phyloP scores from a whole-genome alignment of 2,329 filamentous ascomycete genomes.

The Epicoccum sorghinum region DNA sequence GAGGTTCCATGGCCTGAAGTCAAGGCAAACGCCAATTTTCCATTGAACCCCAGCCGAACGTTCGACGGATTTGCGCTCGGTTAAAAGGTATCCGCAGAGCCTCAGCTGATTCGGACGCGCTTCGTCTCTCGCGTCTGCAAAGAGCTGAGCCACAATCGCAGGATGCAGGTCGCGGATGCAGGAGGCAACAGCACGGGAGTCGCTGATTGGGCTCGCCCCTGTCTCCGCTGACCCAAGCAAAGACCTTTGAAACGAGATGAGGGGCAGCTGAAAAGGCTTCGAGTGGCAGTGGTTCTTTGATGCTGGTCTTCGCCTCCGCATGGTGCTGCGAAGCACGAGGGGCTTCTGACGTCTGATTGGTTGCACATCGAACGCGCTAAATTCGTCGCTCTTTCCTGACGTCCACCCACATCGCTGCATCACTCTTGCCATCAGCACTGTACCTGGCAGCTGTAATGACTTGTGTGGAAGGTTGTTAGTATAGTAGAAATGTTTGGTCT shows the following conservation, averaged over 20 bases:
- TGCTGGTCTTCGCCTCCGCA: conserved; percentile 20
- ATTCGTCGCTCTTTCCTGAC: conserved; percentile 27
- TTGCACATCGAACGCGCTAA: conserved; percentile 21
- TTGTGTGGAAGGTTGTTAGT: conserved; percentile 17
- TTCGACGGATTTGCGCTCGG: neutral
- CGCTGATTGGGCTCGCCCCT: conserved; percentile 31
- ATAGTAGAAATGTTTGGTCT: conserved; percentile 22
- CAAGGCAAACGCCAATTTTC: neutral
- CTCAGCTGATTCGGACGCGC: neutral
- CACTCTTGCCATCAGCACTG: conserved; percentile 28
- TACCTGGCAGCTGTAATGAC: conserved; percentile 29
- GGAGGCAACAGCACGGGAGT: conserved; percentile 25
- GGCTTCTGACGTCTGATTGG: conserved; percentile 32
- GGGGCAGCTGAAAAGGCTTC: conserved; percentile 26
- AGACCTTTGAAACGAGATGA: conserved; percentile 36
- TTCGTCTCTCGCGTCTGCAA: neutral
- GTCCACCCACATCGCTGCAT: conserved; percentile 39
- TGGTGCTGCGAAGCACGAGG: conserved; percentile 21
- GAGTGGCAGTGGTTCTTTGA: conserved; percentile 28
- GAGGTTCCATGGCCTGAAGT: too few species aligned
- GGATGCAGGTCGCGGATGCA: conserved; percentile 23
- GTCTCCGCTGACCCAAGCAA: conserved; percentile 14
- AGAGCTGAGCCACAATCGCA: conserved; percentile 22
- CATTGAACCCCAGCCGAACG: conserved; percentile 8
- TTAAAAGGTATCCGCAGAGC: conserved; percentile 1